phyloP scores from a whole-genome alignment of 2,329 filamentous ascomycete species.

The Epichloe brachyelytri region DNA sequence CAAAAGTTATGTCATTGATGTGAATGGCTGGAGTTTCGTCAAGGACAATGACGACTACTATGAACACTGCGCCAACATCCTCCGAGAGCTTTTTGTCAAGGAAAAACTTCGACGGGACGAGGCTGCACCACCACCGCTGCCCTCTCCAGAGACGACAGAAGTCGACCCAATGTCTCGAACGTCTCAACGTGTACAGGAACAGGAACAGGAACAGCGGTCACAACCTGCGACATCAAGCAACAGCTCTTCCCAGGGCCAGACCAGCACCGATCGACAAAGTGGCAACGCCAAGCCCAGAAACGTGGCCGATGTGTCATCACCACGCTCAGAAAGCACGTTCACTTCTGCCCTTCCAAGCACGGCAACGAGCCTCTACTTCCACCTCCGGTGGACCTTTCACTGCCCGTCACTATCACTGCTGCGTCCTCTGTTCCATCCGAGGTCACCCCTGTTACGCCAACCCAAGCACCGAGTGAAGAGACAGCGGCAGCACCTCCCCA shows the following conservation, averaged over 20 bases:
- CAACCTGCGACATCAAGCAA: slow-evolving; percentile 10
- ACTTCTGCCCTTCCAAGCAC: slow-evolving; percentile 23
- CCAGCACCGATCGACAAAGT: slow-evolving; percentile 8
- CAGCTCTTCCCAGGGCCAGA: slow-evolving; percentile 16
- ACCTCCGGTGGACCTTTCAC: slow-evolving; percentile 18
- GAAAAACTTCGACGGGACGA: slow-evolving; percentile 56
- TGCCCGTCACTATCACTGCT: slow-evolving; percentile 19
- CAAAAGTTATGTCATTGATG: slow-evolving; percentile 94
- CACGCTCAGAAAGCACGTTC: slow-evolving; percentile 18
- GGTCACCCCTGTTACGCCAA: slow-evolving; percentile 12
- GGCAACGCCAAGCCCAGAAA: slow-evolving; percentile 12
- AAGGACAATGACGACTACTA: slow-evolving; percentile 99
- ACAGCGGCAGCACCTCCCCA: slow-evolving; percentile 47
- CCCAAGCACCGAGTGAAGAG: slow-evolving; percentile 19
- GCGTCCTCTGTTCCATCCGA: slow-evolving; percentile 24
- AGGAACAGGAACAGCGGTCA: slow-evolving; percentile 16
- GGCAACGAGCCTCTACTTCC: slow-evolving; percentile 21
- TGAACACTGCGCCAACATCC: slow-evolving; percentile 73
- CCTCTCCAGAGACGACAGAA: slow-evolving; percentile 34
- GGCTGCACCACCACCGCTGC: slow-evolving; percentile 42
- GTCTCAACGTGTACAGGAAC: slow-evolving; percentile 24
- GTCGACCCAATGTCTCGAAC: slow-evolving; percentile 26
- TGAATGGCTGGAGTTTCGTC: slow-evolving; percentile 99
- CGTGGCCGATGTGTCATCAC: slow-evolving; percentile 18
- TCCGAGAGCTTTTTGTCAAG: slow-evolving; percentile 76